phyloP scores from a whole-genome alignment of 768 basidiomycete species.

The Naganishia onofrii region DNA sequence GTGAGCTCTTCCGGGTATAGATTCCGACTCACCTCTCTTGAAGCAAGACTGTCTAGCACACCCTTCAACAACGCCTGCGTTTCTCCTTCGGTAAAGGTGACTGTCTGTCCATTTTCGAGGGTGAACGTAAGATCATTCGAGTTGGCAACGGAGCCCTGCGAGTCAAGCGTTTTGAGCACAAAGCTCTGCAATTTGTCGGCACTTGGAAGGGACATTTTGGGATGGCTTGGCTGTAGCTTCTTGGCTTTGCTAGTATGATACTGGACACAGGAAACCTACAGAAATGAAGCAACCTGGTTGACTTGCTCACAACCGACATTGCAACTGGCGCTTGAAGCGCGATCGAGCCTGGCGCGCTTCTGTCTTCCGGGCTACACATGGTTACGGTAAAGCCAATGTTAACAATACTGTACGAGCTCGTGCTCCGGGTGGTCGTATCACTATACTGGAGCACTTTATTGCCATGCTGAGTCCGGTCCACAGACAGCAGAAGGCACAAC shows the following conservation, averaged over 20 bases:
- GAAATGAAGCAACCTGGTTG: conserved; percentile 4
- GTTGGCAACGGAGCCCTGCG: conserved; percentile 51
- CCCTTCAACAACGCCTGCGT: conserved; percentile 77
- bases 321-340: not conserved
- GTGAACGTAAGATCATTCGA: conserved; percentile 43
- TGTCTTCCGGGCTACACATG: not conserved
- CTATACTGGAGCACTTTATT: no score
- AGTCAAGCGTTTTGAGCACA: conserved; percentile 69
- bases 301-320: conserved; percentile 1
- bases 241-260: no score
- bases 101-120: conserved; percentile 32
- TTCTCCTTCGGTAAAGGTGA: conserved; percentile 37
- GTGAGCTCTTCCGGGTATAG: conserved; percentile 38
- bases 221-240: not conserved
- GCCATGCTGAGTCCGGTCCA: no score
- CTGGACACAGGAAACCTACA: not conserved
- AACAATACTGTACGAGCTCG: no score
- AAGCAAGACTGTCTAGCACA: conserved; percentile 82
- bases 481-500: no score
- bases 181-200: conserved; percentile 64
- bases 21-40: conserved; percentile 67
- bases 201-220: conserved; percentile 18
- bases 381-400: no score
- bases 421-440: no score
- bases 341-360: not conserved